Evolutionary conservation across 2,329 filamentous ascomycete genomes (phyloP).

Genomic region (Monosporascus sp.): DNA sequence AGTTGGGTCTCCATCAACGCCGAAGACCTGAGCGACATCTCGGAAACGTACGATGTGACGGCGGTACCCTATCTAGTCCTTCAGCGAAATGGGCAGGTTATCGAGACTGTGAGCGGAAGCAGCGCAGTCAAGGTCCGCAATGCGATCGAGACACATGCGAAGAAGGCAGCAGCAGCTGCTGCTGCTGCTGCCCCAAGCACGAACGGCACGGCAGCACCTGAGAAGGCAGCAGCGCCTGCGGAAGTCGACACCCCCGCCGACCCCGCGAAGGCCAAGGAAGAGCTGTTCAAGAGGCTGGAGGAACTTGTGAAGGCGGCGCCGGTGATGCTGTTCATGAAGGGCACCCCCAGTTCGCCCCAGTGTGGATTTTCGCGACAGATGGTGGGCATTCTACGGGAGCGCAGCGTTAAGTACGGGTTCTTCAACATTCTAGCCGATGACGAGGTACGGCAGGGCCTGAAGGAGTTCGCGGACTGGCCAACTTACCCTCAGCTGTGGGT

Average conservation of each 20-base stretch:
- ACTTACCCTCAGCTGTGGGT: slow-evolving; percentile 96
- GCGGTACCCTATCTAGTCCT: slow-evolving; percentile 91
- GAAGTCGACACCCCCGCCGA: slow-evolving; percentile 32
- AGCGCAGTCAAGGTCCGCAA: slow-evolving; percentile 80
- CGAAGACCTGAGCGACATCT: slow-evolving; percentile 87
- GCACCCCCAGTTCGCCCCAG: slow-evolving; percentile 79
- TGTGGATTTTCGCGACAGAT: slow-evolving; percentile 92
- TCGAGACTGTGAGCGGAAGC: slow-evolving; percentile 85
- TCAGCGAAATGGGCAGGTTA: slow-evolving; percentile 64
- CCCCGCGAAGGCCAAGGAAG: slow-evolving; percentile 66
- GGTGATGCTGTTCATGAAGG: slow-evolving; percentile 99
- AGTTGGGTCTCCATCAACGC: slow-evolving; percentile 90
- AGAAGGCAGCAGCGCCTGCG: slow-evolving; percentile 30
- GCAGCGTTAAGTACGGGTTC: slow-evolving; percentile 93
- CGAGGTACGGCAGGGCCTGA: slow-evolving; percentile 91
- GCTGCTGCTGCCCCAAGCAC: slow-evolving; percentile 30
- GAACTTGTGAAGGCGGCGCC: slow-evolving; percentile 92
- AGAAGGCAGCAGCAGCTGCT: slow-evolving; percentile 32
- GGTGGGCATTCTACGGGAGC: slow-evolving; percentile 79
- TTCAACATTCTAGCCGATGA: slow-evolving; percentile 99
- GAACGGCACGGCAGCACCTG: slow-evolving; percentile 27
- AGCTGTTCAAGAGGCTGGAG: slow-evolving; percentile 71
- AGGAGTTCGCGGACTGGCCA: slow-evolving; percentile 98
- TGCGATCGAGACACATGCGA: slow-evolving; percentile 78
- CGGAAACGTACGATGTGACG: slow-evolving; percentile 87